phyloP scores from a whole-genome alignment of 306 rosid species.

The Dryas drummondii region DNA sequence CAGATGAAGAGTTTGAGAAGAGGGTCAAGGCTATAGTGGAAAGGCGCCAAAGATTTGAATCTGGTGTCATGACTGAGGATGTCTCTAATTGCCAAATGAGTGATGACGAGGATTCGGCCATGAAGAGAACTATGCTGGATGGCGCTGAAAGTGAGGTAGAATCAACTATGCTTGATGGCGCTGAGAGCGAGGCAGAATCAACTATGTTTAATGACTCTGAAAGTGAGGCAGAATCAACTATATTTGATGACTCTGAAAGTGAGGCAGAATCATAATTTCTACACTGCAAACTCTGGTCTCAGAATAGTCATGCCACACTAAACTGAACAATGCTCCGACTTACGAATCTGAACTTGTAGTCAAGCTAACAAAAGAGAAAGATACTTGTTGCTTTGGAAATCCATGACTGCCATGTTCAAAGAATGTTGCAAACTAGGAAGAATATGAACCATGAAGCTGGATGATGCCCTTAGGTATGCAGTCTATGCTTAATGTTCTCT shows the following conservation, averaged over 20 bases:
- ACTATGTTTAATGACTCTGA: slow-evolving; percentile 9
- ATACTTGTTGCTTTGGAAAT: neutral
- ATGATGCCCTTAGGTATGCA: neutral
- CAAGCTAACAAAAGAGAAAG: neutral
- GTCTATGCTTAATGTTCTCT: neutral
- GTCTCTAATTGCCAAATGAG: slow-evolving; percentile 14
- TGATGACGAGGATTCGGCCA: slow-evolving; percentile 15
- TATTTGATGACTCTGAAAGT: slow-evolving; percentile 9
- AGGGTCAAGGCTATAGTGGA: slow-evolving; percentile 49
- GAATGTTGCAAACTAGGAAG: neutral
- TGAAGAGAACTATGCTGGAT: slow-evolving; percentile 17
- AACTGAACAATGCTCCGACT: neutral
- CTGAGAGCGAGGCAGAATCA: slow-evolving; percentile 7
- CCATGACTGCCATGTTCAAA: neutral
- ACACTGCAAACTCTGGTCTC: neutral
- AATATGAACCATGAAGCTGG: neutral
- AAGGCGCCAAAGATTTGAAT: slow-evolving; percentile 57
- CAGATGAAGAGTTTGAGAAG: slow-evolving; percentile 72
- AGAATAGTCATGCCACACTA: neutral
- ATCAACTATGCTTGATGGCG: slow-evolving; percentile 13
- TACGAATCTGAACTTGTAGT: neutral
- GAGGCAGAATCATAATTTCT: slow-evolving; percentile 4
- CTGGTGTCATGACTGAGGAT: slow-evolving; percentile 33
- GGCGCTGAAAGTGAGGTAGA: slow-evolving; percentile 1
- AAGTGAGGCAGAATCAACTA: slow-evolving; percentile 10